These are phyloP conservation scores for Talaromyces sp. DNA, from an alignment of 2,329 filamentous ascomycete species.

Conservation along the genomic window DNA sequence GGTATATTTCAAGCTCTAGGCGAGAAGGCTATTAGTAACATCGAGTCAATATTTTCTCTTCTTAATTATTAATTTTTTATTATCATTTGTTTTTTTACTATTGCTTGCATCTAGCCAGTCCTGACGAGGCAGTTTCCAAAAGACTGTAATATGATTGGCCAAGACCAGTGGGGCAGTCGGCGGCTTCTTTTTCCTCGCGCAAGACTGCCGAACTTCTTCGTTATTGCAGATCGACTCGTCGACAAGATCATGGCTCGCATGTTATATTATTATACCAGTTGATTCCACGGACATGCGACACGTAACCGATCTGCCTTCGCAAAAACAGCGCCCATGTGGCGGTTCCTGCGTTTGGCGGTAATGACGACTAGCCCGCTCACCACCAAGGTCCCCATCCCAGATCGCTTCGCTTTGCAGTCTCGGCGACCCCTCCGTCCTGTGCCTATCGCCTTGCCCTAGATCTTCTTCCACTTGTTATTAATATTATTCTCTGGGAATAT, in stretches of 20 bases:
- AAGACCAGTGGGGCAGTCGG: not conserved
- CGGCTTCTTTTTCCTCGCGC: not conserved
- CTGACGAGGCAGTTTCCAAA: not conserved
- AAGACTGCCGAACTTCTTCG: not conserved
- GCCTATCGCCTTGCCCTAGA: constrained; percentile 14
- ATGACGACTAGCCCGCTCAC: constrained; percentile 17
- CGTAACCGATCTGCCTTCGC: not conserved
- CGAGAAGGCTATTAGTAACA: too few species aligned
- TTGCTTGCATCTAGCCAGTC: not conserved
- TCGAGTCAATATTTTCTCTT: too few species aligned
- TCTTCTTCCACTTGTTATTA: constrained; percentile 8
- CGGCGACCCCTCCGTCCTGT: not conserved
- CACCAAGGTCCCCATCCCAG: constrained; percentile 26
- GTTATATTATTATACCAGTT: not conserved
- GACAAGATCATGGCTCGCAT: not conserved
- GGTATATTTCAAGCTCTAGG: too few species aligned
- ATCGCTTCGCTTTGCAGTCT: constrained; percentile 11
- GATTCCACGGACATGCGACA: not conserved
- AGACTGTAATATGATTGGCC: constrained; percentile 4
- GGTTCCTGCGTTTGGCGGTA: not conserved
- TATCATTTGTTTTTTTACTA: not conserved
- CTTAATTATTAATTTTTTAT: too few species aligned
- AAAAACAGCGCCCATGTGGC: not conserved
- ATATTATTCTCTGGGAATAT: not conserved
- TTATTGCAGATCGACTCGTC: not conserved